Conservation (phyloP, 2,329 filamentous ascomycete species). For the Cladophialophora psammophila region DNA sequence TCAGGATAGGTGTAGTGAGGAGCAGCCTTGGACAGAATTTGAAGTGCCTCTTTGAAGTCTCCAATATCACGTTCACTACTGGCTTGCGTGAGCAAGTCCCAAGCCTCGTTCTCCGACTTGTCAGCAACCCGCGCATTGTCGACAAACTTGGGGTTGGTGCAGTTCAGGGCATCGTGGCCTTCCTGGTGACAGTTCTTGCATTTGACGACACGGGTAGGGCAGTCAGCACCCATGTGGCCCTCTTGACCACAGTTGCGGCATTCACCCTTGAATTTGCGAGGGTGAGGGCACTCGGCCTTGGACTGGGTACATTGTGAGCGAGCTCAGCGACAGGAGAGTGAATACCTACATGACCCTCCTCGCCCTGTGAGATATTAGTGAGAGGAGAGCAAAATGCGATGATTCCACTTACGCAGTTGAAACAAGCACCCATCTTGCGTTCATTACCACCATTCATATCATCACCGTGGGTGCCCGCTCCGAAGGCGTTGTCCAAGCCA, state of each 20-base stretch:
- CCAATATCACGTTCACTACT: constrained; percentile 59
- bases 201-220: constrained; percentile 53
- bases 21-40: constrained; percentile 59
- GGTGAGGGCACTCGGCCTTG: constrained; percentile 56
- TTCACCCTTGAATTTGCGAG: constrained; percentile 55
- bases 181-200: constrained; percentile 58
- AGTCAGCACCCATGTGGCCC: constrained; percentile 54
- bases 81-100: constrained; percentile 58
- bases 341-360: constrained; percentile 47
- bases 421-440: constrained; percentile 51
- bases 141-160: constrained; percentile 55
- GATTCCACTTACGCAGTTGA: constrained; percentile 49
- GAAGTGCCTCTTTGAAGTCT: constrained; percentile 59
- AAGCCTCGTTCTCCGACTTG: constrained; percentile 58
- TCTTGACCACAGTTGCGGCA: constrained; percentile 57
- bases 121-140: constrained; percentile 55
- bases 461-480: background rate
- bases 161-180: constrained; percentile 55
- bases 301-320: constrained; percentile 41
- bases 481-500: constrained; percentile 1
- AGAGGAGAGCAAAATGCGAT: background rate
- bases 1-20: constrained; percentile 55
- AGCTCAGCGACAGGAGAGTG: constrained; percentile 6
- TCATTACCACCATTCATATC: constrained; percentile 7
- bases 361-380: constrained; percentile 40